Evolutionary conservation across 2,329 filamentous ascomycete species (phyloP), one percentile per base, ranked within the genome.

Genomic region (Hypoxylon sp.): DNA sequence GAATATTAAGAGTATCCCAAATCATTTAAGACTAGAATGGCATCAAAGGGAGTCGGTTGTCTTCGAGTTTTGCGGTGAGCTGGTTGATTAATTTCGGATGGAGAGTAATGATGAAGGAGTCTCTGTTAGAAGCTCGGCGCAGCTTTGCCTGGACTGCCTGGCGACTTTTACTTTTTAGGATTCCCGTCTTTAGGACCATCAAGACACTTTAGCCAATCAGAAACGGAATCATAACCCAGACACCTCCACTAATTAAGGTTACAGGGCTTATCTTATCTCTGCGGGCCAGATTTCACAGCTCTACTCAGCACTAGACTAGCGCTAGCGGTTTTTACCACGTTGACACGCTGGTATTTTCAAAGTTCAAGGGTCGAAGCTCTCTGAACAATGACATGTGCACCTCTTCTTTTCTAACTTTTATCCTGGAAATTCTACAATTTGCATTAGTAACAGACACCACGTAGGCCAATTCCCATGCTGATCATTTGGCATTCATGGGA

Each of bases 231-330:
- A 11, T 12, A 31, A 42, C 60, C 51, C 52, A 59, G 51, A 40
- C 5, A 13, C 7, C 12, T 6, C 56, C 56, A 30, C 26, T 59
- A 21, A 41, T 48, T 59, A 59, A 49, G 46, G 56, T 54, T 59
- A 43, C 45, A 51, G 42, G 53, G 50, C 56, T 63, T 66, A 67
- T 66, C 64, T 67, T 67, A 67, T 67, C 64, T 25, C 23, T 19
- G 31, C 35, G 23, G 17, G 25, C 20, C 31, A 19, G 13, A 34
- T 32, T 19, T 25, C 49, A 26, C 32, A 46, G 19, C 54, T n/a
- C n/a, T n/a, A n/a, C n/a, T n/a, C n/a, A n/a, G n/a, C n/a, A n/a
- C n/a, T n/a, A n/a, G n/a, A n/a, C n/a, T n/a, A n/a, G n/a, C n/a
- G n/a, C n/a, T 51, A 30, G 43, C 37, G 45, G 53, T 61, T 62